Evolutionary conservation across 495 filamentous ascomycete genomes (phyloP).

Genomic region (Ascodesmis nigricans): DNA sequence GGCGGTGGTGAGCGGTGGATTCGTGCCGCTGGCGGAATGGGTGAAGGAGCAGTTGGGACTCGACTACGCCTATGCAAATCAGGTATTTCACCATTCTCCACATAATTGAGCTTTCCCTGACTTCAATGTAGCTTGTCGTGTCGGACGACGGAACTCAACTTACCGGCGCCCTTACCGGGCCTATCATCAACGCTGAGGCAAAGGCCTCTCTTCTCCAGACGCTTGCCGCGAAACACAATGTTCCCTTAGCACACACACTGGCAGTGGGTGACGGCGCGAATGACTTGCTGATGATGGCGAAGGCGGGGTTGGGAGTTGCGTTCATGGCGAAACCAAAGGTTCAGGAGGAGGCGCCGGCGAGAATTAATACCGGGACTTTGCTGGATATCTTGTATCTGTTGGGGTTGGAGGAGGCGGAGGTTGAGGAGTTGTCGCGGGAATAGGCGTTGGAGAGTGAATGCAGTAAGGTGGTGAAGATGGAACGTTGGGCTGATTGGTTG

Average conservation of each 20-base stretch:
- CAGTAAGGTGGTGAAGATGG: too few species aligned
- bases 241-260: constrained; percentile 44
- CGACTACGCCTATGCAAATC: constrained; percentile 73
- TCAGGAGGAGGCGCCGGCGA: constrained; percentile 60
- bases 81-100: constrained; percentile 26
- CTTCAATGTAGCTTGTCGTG: constrained; percentile 35
- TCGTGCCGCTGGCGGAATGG: constrained; percentile 71
- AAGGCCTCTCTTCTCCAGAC: constrained; percentile 56
- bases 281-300: constrained; percentile 76
- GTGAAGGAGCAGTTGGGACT: constrained; percentile 57
- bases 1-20: constrained; percentile 79
- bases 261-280: constrained; percentile 90
- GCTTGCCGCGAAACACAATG: constrained; percentile 51
- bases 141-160: constrained; percentile 40
- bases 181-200: constrained; percentile 60
- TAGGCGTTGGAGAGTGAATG: too few species aligned
- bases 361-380: constrained; percentile 60
- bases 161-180: constrained; percentile 55
- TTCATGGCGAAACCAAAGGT: constrained; percentile 87
- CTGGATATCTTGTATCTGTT: constrained; percentile 67
- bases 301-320: constrained; percentile 73
- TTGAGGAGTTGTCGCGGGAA: too few species aligned
- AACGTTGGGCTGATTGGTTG: too few species aligned
- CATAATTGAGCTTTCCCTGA: constrained; percentile 1
- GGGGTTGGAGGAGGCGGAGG: constrained; percentile 48